phyloP scores from a whole-genome alignment of 2,329 filamentous ascomycete species.

The Chaetomiaceae sp. region DNA sequence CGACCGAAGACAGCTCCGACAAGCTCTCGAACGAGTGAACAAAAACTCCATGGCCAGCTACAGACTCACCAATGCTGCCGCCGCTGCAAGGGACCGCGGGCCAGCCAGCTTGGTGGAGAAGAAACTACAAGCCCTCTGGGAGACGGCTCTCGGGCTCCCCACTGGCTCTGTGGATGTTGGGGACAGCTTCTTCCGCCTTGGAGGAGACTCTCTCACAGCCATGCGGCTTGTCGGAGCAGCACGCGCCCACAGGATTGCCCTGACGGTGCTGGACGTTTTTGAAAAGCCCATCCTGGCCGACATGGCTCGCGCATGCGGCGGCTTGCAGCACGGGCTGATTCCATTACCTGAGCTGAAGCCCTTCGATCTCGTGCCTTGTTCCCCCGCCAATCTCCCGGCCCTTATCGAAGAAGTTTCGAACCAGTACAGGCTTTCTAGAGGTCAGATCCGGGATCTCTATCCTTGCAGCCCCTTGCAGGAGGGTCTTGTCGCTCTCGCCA shows the following conservation, averaged over 20 bases:
- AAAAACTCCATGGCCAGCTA: conserved; percentile 11
- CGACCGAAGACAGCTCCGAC: conserved; percentile 22
- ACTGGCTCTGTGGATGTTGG: conserved; percentile 9
- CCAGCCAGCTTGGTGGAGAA: conserved; percentile 21
- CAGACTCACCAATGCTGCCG: conserved; percentile 13
- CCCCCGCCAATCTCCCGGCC: conserved; percentile 5
- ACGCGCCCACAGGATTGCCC: conserved; percentile 18
- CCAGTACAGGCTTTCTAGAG: conserved; percentile 13
- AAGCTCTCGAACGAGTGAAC: conserved; percentile 14
- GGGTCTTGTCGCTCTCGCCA: conserved; percentile 35
- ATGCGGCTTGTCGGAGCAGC: conserved; percentile 42
- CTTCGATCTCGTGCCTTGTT: conserved; percentile 15
- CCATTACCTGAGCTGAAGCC: conserved; percentile 5
- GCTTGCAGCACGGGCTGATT: background rate
- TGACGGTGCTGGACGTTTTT: conserved; percentile 25
- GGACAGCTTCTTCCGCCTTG: conserved; percentile 34
- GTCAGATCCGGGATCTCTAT: conserved; percentile 32
- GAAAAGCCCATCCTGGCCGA: conserved; percentile 19
- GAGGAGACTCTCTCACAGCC: conserved; percentile 33
- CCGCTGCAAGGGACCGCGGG: conserved; percentile 6
- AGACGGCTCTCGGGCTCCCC: conserved; percentile 15
- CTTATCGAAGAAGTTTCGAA: conserved; percentile 16
- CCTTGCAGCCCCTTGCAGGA: conserved; percentile 40
- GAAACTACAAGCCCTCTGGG: conserved; percentile 22
- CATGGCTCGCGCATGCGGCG: conserved; percentile 16